Evolutionary conservation across 495 filamentous ascomycete genomes (phyloP), one percentile per base, ranked within the genome.

Genomic region (Lophiotrema nucula): DNA sequence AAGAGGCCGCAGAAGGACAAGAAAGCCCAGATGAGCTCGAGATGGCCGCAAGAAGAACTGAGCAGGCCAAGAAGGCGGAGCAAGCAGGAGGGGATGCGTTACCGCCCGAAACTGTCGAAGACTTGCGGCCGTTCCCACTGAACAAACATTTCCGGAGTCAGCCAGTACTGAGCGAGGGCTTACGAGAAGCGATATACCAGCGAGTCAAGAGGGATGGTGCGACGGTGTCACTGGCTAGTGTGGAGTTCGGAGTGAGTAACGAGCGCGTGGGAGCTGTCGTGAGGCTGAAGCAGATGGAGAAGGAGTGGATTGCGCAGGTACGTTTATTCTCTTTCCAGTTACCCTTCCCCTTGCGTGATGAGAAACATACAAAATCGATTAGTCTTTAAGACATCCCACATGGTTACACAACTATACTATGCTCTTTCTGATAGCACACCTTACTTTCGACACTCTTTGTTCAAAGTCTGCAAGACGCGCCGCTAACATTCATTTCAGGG

Each of bases 311-410:
- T 54, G 68, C 78, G 56, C 77, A 88, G 79, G 93, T 96, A 73
- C 72, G 69, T 57, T 67, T 55, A 49, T 46, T 57, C 58, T 69
- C 56, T 62, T 45, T 69, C 58, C 50, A 46, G 45, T 37, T 64
- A 48, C 47, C 51, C 56, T 18, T 41, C 42, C 47, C 21, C 47
- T 42, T 62, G 51, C 72, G 85, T 86, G 86, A 86, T 85, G 87
- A 89, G 77, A 82, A 80, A 81, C 80, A 53, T 48, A 82, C 51
- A 68, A 78, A 80, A 77, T 86, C 91, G 92, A 97, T 98, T 96
- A 96, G 92, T 97, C 92, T 97, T 92, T 79, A 97, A 96, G 92
- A 97, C 90, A 83, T 25, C 64, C 75, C 60, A 76, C 67, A 70
- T 81, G 78, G 78, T 81, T 80, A 79, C 68, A 62, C 61, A 69